Conservation (phyloP, 805 yeast species). For the Hanseniaspora opuntiae region DNA sequence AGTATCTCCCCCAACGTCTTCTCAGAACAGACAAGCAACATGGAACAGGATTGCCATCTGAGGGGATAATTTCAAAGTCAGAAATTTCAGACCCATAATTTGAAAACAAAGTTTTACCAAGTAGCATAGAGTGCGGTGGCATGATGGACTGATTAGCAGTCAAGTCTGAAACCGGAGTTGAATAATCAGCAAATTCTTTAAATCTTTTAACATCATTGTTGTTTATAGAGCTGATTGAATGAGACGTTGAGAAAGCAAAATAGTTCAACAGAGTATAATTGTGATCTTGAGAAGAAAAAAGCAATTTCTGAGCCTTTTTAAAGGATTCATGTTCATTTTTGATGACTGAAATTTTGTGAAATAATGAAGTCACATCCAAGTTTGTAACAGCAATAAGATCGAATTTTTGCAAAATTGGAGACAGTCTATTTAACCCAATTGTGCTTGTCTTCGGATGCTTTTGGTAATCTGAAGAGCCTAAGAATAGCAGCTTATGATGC, state of each 20-base stretch:
- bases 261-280: slow-evolving; percentile 7
- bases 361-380: slow-evolving; percentile 40
- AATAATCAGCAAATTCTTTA: slow-evolving; percentile 59
- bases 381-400: slow-evolving; percentile 37
- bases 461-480: slow-evolving; percentile 34
- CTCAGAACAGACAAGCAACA: slow-evolving; percentile 48
- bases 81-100: slow-evolving; percentile 49
- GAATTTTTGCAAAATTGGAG: slow-evolving; percentile 31
- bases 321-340: slow-evolving; percentile 2
- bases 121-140: slow-evolving; percentile 63
- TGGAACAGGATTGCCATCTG: slow-evolving; percentile 57
- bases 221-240: slow-evolving; percentile 5
- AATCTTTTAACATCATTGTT: slow-evolving; percentile 25
- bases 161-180: slow-evolving; percentile 56
- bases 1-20: slow-evolving; percentile 67
- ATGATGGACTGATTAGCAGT: slow-evolving; percentile 57
- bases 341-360: slow-evolving; percentile 13
- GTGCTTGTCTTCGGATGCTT: slow-evolving; percentile 7
- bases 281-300: slow-evolving; percentile 12
- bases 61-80: slow-evolving; percentile 57
- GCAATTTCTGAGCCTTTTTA: not conserved
- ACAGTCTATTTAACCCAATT: slow-evolving; percentile 2
- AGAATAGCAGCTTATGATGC: slow-evolving; percentile 53
- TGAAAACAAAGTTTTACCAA: slow-evolving; percentile 63
- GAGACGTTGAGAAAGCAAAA: slow-evolving; percentile 14